Percentiles rank a stretch among this genome's conserved stretches.
Evolutionary conservation across 2,329 filamentous ascomycete genomes (phyloP).

Genomic region (Aspergillus sp.): DNA sequence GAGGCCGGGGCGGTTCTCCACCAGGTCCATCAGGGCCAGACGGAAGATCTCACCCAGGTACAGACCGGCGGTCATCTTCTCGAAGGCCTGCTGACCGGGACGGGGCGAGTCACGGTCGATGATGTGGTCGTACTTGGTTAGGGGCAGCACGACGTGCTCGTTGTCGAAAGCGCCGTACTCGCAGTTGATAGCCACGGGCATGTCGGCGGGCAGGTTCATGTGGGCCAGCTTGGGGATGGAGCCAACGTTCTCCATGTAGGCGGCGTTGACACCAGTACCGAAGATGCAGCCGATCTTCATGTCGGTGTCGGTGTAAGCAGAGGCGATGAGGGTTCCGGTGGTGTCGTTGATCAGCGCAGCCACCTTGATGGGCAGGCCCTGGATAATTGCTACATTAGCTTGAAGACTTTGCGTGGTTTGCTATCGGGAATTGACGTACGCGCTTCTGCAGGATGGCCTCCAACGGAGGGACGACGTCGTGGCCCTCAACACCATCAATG

Average conservation of each 20-base stretch:
- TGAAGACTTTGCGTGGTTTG: no score
- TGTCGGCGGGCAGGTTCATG: conserved; percentile 80
- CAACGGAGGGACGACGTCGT: conserved; percentile 87
- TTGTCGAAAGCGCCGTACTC: conserved; percentile 98
- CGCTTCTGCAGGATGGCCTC: conserved; percentile 73
- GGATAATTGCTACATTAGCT: no score
- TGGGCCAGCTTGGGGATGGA: conserved; percentile 92
- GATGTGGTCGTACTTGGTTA: conserved; percentile 79
- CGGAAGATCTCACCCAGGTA: conserved; percentile 96
- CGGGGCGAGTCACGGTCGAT: conserved; percentile 91
- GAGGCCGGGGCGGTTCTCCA: conserved; percentile 72
- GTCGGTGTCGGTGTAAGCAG: conserved; percentile 88
- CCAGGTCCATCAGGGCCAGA: conserved; percentile 78
- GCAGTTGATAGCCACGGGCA: conserved; percentile 94
- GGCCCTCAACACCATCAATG: conserved; percentile 84
- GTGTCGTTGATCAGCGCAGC: conserved; percentile 96
- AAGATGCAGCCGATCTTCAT: conserved; percentile 99
- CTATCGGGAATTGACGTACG: conserved; percentile 47
- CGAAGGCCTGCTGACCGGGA: conserved; percentile 90
- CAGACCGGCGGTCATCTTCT: conserved; percentile 96
- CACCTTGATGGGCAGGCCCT: conserved; percentile 80
- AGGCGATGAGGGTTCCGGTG: conserved; percentile 93
- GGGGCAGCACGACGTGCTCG: conserved; percentile 82
- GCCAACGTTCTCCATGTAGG: conserved; percentile 93
- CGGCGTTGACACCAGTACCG: conserved; percentile 95